Evolutionary conservation across 208 protist species (phyloP), one percentile per base, ranked within the genome.

Genomic region (Acanthamoeba healyi): DNA sequence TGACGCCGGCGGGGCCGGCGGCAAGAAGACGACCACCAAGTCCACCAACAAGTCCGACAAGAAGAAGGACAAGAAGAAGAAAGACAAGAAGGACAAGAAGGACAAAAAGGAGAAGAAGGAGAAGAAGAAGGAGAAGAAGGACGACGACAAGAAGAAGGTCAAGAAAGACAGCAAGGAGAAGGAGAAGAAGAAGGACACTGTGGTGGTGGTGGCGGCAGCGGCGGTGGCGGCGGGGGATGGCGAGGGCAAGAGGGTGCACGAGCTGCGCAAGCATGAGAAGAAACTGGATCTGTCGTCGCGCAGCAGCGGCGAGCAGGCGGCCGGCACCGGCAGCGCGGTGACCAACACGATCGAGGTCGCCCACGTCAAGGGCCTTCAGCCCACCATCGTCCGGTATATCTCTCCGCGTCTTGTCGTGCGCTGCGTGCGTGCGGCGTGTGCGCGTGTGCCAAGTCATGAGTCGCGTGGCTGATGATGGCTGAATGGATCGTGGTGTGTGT

Each of bases 241-340:
- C 0, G 36, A 79, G 26, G 44, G 32, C 19, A 38, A 86, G 44
- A 58, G 34, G 17, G 77, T 86, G 3, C 77, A 86, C 44, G 77
- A 86, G 38, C 77, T 86, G 26, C 77, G 77, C 17, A n/a, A 58
- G 77, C 40, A 86, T n/a, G 77, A 86, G 44, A 86, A 86, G 77
- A 86, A 86, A n/a, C 77, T 86, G 44, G 77, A 86, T 29, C 77
- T 86, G 26, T 86, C 77, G 44, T 44, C n/a, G n/a, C n/a, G n/a
- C n/a, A n/a, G 77, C 77, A 38, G n/a, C 77, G 77, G 77, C 7
- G 4, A 5, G 65, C 46, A 49, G 14, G 46, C 56, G 26, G 77
- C 29, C 44, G 77, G 15, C 26, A 19, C 29, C 44, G 77, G 15
- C 26, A 19, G 38, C 19, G 77, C 42, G 26, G 44, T 86, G 2